Evolutionary conservation across 1,139 yeast species (phyloP).

Genomic region (Zygotorulaspora mrakii): DNA sequence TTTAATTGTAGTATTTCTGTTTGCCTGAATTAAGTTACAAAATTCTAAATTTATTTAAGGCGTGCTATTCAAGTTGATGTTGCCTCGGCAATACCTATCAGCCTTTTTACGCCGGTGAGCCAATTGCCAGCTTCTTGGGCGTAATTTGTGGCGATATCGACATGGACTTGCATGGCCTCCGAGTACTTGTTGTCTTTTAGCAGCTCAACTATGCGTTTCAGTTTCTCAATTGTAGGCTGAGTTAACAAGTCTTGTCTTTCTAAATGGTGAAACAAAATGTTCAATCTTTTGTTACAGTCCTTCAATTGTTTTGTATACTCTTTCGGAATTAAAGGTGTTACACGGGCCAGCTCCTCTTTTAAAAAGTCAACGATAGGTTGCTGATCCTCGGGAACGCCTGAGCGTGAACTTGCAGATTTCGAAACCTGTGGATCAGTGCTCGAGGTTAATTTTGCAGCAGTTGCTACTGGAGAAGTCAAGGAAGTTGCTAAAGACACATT

Average conservation of each 20-base stretch:
- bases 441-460: slow-evolving; percentile 4
- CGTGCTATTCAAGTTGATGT: slow-evolving; percentile 20
- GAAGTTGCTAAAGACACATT: slow-evolving; percentile 15
- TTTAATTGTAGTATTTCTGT: no score
- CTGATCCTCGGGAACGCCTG: slow-evolving; percentile 51
- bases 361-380: slow-evolving; percentile 58
- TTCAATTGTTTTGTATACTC: slow-evolving; percentile 67
- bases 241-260: slow-evolving; percentile 68
- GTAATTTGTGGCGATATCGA: slow-evolving; percentile 61
- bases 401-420: slow-evolving; percentile 10
- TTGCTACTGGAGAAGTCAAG: slow-evolving; percentile 11
- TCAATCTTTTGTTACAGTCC: slow-evolving; percentile 80
- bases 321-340: slow-evolving; percentile 74
- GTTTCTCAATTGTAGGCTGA: slow-evolving; percentile 50
- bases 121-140: slow-evolving; percentile 83
- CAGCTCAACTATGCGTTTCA: slow-evolving; percentile 50
- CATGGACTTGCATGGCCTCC: slow-evolving; percentile 55
- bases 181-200: slow-evolving; percentile 54
- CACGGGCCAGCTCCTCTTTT: slow-evolving; percentile 51
- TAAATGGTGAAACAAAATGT: slow-evolving; percentile 73
- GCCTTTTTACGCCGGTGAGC: slow-evolving; percentile 88
- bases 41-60: slow-evolving; percentile 4
- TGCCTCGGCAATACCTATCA: slow-evolving; percentile 66
- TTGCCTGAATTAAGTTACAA: no score
- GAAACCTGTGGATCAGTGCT: slow-evolving; percentile 5